Base-by-base conservation (phyloP, 225 moss, liverwort and hornwort species). In the Straminergon stramineum region DNA sequence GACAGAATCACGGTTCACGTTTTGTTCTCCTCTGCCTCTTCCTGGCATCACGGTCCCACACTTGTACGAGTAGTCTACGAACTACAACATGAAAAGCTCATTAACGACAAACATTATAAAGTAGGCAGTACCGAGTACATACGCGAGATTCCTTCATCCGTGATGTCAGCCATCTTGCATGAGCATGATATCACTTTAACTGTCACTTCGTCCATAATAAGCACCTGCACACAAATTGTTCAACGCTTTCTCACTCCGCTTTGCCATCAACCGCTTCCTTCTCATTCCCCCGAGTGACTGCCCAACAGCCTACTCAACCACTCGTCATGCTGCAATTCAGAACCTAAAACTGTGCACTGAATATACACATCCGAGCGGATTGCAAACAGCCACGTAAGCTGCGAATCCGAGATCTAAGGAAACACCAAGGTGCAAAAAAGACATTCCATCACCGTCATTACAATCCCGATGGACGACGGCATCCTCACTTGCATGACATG, bases 111-210 rank as follows among this genome's bases (percentile, higher is more conserved):
- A 64, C 70, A 79, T 51, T 61, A 81, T 45, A 37, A 58, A 66
- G 75, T 68, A 82, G 76, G 76, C 74, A 90, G 80, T 34, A 55
- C 88, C 82, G 27, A 66, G 86, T 82, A 90, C 92, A 58, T 84
- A 98, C 98, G 92, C 91, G 97, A 98, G 65, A 98, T 98, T 83
- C 97, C 98, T 92, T 98, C 98, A 86, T 98, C 97, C 85, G 96
- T 96, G 70, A 98, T 98, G 89, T 98, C 98, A 79, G 95, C 95
- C 96, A 98, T 97, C 92, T 96, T 98, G 95, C 98, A 98, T 70
- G 97, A 96, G 91, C 96, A 97, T 79, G 98, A 97, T 91, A 98
- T 95, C 91, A 98, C 97, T 94, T 96, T 98, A 53, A 97, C 92
- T 43, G 97, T 97, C 88, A 97, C 95, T 87, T 98, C 96, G 75